A percentile compares a stretch with the other conserved stretches of the same genome.
phyloP scores from a whole-genome alignment of 2,329 filamentous ascomycete genomes.

The Trichoderma citrinoviride region DNA sequence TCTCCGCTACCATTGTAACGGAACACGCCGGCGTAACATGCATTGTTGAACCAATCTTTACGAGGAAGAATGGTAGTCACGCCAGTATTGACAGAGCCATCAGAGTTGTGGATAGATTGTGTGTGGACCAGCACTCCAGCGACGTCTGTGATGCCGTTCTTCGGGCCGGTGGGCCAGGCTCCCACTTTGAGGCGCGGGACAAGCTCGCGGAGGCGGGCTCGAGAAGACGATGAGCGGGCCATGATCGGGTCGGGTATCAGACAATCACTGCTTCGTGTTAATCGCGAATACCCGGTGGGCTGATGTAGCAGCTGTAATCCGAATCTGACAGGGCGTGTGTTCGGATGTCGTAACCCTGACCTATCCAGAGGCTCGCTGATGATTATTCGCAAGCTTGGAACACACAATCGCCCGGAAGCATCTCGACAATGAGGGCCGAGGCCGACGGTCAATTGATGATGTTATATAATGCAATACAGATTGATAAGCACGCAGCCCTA shows the following conservation, averaged over 20 bases:
- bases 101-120: constrained; percentile 34
- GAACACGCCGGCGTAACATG: constrained; percentile 47
- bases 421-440: neutral
- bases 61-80: constrained; percentile 47
- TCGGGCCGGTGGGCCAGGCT: constrained; percentile 40
- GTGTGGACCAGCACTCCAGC: constrained; percentile 44
- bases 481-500: neutral
- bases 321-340: neutral
- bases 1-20: constrained; percentile 60
- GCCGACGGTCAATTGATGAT: neutral
- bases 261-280: neutral
- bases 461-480: neutral
- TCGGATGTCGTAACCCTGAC: neutral
- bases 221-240: constrained; percentile 20
- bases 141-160: constrained; percentile 48
- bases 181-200: constrained; percentile 43
- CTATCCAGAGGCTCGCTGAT: neutral
- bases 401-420: neutral
- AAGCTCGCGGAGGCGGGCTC: constrained; percentile 37
- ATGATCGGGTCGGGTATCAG: neutral
- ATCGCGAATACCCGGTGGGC: neutral
- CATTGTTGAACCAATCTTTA: constrained; percentile 40
- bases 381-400: neutral
- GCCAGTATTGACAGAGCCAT: constrained; percentile 40
- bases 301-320: neutral